phyloP scores from a whole-genome alignment of 23 red algal species.

The Gracilaria vermiculophylla region DNA sequence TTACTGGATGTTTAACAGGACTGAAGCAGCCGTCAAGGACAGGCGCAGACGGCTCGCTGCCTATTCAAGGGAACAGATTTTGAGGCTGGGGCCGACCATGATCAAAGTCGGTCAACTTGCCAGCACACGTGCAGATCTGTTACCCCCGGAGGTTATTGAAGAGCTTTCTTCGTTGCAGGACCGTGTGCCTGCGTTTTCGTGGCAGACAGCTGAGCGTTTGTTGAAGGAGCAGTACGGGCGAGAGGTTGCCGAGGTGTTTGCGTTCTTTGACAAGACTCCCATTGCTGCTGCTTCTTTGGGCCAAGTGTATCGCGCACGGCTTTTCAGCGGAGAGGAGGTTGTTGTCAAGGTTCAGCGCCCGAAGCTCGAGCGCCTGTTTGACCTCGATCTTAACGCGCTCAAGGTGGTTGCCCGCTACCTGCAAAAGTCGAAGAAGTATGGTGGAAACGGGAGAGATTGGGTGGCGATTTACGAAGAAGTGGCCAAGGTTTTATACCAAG shows the following conservation, averaged over 20 bases:
- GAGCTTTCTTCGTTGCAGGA: slow-evolving; percentile 82
- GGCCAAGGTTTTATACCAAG: slow-evolving; percentile 57
- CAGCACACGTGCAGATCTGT: slow-evolving; percentile 73
- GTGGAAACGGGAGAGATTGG: slow-evolving; percentile 78
- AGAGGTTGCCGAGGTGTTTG: slow-evolving; percentile 51
- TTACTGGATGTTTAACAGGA: slow-evolving; percentile 36
- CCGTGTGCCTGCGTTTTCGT: slow-evolving; percentile 78
- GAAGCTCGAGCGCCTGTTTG: slow-evolving; percentile 71
- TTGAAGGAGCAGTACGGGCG: slow-evolving; percentile 69
- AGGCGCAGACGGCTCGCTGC: slow-evolving; percentile 31
- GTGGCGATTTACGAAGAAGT: slow-evolving; percentile 83
- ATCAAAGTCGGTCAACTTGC: slow-evolving; percentile 88
- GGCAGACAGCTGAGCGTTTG: slow-evolving; percentile 44
- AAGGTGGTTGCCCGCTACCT: slow-evolving; percentile 64
- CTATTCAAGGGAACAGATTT: slow-evolving; percentile 47
- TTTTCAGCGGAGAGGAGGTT: slow-evolving; percentile 83
- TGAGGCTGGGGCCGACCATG: slow-evolving; percentile 68
- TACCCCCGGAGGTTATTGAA: slow-evolving; percentile 78
- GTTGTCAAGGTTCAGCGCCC: slow-evolving; percentile 94
- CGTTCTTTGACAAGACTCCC: slow-evolving; percentile 76
- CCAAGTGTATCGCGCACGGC: slow-evolving; percentile 85
- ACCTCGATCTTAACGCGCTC: slow-evolving; percentile 83
- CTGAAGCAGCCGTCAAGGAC: neutral
- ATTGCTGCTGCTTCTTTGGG: slow-evolving; percentile 90
- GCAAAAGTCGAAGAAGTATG: slow-evolving; percentile 58